Evolutionary conservation across 164 flowering plant genomes (phyloP).

Genomic region (Saururus chinensis): DNA sequence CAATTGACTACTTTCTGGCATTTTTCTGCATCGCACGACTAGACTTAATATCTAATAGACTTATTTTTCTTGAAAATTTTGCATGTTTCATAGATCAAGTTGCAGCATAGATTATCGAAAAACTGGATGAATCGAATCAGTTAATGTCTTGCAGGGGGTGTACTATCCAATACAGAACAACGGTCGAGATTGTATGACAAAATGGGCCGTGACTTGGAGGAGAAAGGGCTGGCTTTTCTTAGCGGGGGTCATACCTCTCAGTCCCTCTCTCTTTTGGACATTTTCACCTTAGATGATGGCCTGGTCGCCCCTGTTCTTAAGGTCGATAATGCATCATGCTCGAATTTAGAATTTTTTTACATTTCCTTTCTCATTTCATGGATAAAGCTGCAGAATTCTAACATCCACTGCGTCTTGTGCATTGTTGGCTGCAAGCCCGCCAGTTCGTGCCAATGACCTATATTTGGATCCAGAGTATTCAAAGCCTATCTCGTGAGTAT

Average conservation of each 20-base stretch:
- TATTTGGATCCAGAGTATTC: constrained; percentile 55
- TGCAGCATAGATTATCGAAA: no score
- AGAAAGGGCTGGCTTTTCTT: constrained; percentile 63
- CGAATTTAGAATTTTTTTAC: not conserved
- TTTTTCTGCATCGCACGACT: not conserved
- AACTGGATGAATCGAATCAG: not conserved
- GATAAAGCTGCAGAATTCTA: not conserved
- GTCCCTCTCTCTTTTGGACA: constrained; percentile 75
- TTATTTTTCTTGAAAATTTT: no score
- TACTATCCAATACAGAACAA: constrained; percentile 23
- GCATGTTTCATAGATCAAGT: not conserved
- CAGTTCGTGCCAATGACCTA: constrained; percentile 87
- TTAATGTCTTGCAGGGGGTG: constrained; percentile 15
- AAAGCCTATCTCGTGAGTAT: constrained; percentile 58
- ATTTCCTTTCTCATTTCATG: not conserved
- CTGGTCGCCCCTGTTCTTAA: constrained; percentile 67
- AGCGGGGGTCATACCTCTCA: constrained; percentile 84
- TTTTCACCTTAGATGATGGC: constrained; percentile 66
- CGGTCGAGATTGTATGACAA: constrained; percentile 56
- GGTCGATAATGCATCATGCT: constrained; percentile 21
- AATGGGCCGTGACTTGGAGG: constrained; percentile 73
- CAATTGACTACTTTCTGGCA: no score
- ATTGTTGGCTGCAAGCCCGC: constrained; percentile 72
- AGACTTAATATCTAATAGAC: no score
- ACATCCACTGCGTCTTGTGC: not conserved